phyloP scores from a whole-genome alignment of 1,139 yeast species.

The Lodderomyces pseudojiufengensis region DNA sequence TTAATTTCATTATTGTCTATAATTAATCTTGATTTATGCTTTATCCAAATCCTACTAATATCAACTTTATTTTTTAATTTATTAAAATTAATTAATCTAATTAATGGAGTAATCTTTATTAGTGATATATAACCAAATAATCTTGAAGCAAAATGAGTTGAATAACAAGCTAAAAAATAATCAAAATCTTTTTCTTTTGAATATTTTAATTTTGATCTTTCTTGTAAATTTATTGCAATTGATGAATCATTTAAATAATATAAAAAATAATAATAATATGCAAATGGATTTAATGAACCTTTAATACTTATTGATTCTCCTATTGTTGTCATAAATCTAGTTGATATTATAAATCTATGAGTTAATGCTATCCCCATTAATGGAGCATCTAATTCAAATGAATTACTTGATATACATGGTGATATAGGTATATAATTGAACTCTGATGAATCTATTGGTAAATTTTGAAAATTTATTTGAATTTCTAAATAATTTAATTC shows the following conservation, averaged over 20 bases:
- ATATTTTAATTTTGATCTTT: slow-evolving; percentile 2
- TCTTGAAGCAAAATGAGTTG: slow-evolving; percentile 3
- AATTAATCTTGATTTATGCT: slow-evolving; percentile 2
- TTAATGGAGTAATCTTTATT: not conserved
- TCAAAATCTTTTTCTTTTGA: slow-evolving; percentile 3
- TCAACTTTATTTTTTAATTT: not conserved
- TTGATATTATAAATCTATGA: slow-evolving; percentile 6
- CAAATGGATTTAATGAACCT: not conserved
- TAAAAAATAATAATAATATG: too few species aligned
- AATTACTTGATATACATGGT: slow-evolving; percentile 9
- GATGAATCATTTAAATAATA: slow-evolving; percentile 5
- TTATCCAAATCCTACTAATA: slow-evolving; percentile 2
- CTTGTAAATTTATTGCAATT: slow-evolving; percentile 5
- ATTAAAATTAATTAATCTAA: slow-evolving; percentile 5
- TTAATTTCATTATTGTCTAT: slow-evolving; percentile 1
- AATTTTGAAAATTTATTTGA: not conserved
- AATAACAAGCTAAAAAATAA: slow-evolving; percentile 5
- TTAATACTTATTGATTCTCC: slow-evolving; percentile 1
- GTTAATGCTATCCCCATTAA: slow-evolving; percentile 6
- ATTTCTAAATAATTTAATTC: slow-evolving; percentile 8
- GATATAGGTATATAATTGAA: slow-evolving; percentile 9
- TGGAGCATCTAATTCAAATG: slow-evolving; percentile 3
- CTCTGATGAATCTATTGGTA: not conserved
- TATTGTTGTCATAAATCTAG: slow-evolving; percentile 4
- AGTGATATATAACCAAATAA: slow-evolving; percentile 5